Conservation (phyloP, 192 early-diverging fungal genomes). For the Backusella luteola region DNA sequence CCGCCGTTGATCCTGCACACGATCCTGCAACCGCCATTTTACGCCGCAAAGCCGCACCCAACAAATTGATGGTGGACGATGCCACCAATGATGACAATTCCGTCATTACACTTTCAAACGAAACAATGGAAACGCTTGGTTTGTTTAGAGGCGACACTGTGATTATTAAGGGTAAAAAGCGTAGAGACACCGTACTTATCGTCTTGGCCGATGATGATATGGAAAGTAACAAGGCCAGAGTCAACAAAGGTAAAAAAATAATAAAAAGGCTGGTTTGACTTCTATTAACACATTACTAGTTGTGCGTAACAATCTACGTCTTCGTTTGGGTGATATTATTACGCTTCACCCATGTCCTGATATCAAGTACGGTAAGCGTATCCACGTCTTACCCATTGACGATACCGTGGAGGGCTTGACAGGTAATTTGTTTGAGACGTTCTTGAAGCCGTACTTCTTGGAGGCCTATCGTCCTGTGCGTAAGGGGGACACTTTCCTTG, state of each 20-base stretch:
- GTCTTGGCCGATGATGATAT: constrained; percentile 89
- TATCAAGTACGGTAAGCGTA: constrained; percentile 96
- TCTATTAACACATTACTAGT: constrained; percentile 44
- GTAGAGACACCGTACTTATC: constrained; percentile 94
- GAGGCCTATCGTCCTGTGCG: constrained; percentile 97
- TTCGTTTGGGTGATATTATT: constrained; percentile 95
- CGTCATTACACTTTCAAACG: constrained; percentile 82
- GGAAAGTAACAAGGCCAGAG: constrained; percentile 89
- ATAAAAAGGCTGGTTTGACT: background rate
- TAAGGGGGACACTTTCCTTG: constrained; percentile 93
- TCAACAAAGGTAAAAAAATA: constrained; percentile 73
- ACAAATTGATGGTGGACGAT: constrained; percentile 98
- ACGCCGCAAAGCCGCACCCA: constrained; percentile 92
- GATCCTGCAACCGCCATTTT: constrained; percentile 97
- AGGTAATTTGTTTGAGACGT: constrained; percentile 97
- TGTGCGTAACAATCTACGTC: constrained; percentile 92
- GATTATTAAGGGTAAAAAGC: constrained; percentile 97
- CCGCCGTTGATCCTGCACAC: constrained; percentile 57
- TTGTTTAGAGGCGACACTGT: constrained; percentile 97
- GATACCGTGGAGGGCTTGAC: constrained; percentile 98
- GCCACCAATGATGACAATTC: constrained; percentile 98
- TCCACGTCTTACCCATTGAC: constrained; percentile 96
- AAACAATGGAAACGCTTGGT: constrained; percentile 88
- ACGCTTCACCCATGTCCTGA: constrained; percentile 92
- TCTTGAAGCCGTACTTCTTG: constrained; percentile 97